Percentiles rank a stretch among this genome's conserved stretches.
Evolutionary conservation across 495 filamentous ascomycete species (phyloP).

Genomic region (Aspergillus taichungensis): DNA sequence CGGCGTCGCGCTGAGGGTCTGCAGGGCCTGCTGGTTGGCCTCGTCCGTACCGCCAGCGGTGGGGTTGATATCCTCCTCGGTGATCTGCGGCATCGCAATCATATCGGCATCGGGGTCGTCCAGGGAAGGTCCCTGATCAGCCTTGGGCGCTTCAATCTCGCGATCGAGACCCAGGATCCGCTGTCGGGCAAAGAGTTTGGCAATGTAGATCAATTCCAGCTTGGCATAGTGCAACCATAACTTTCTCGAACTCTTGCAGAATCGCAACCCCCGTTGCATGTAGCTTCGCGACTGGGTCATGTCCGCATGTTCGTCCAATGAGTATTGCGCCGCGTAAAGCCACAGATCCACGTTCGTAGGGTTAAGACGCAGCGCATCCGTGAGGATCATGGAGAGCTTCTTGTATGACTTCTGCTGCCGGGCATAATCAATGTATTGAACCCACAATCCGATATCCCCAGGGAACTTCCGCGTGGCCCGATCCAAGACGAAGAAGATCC

Average conservation of each 20-base stretch:
- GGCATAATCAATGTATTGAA: conserved; percentile 81
- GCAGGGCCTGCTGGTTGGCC: conserved; percentile 41
- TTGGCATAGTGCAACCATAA: conserved; percentile 88
- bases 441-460: conserved; percentile 78
- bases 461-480: conserved; percentile 79
- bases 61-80: conserved; percentile 58
- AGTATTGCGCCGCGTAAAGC: conserved; percentile 72
- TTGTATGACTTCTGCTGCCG: conserved; percentile 66
- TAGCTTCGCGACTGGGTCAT: conserved; percentile 80
- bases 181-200: conserved; percentile 64
- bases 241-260: conserved; percentile 61
- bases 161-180: conserved; percentile 61
- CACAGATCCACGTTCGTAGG: conserved; percentile 78
- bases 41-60: conserved; percentile 42
- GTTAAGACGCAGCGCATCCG: conserved; percentile 70
- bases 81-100: conserved; percentile 54
- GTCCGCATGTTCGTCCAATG: conserved; percentile 68
- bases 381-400: conserved; percentile 69
- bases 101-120: conserved; percentile 42
- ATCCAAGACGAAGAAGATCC: conserved; percentile 83
- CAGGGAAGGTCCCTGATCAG: conserved; percentile 25
- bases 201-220: conserved; percentile 86
- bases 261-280: conserved; percentile 79
- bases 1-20: conserved; percentile 65
- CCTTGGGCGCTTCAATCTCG: conserved; percentile 30